A percentile compares a stretch with the other conserved stretches of the same genome.
These are phyloP conservation scores for Penstemon davidsonii DNA, from an alignment of 257 asterid species.

Conservation along the genomic window DNA sequence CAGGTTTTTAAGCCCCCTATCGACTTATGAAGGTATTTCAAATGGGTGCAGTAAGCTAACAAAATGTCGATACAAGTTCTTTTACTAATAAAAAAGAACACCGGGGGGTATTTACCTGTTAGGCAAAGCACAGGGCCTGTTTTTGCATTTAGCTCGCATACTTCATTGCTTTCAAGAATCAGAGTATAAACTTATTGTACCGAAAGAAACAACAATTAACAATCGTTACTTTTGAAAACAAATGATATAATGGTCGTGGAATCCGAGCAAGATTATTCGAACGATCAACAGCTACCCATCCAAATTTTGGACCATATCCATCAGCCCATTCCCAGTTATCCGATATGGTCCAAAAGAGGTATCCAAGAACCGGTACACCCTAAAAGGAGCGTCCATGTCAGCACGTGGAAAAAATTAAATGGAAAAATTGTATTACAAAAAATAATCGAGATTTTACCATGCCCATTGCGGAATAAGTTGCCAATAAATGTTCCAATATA, in stretches of 20 bases:
- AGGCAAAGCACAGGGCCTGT: too few species aligned
- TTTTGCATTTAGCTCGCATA: too few species aligned
- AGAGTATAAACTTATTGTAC: conserved; percentile 6
- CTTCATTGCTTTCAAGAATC: conserved; percentile 14
- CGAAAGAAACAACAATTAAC: not conserved
- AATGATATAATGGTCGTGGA: conserved; percentile 79
- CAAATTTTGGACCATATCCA: conserved; percentile 98
- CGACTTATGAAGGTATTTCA: too few species aligned
- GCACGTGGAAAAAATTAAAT: conserved; percentile 1
- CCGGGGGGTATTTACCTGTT: too few species aligned
- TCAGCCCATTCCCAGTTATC: conserved; percentile 99
- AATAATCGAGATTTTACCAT: conserved; percentile 46
- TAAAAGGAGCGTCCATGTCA: conserved; percentile 28
- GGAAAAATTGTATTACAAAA: not conserved
- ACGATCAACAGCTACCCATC: conserved; percentile 89
- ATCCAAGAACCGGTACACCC: conserved; percentile 91
- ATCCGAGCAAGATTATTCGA: conserved; percentile 68
- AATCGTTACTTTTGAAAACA: conserved; percentile 62
- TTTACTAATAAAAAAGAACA: too few species aligned
- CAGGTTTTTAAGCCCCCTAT: too few species aligned
- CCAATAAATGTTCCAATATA: conserved; percentile 85
- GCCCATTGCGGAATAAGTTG: conserved; percentile 78
- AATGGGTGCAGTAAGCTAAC: too few species aligned
- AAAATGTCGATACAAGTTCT: too few species aligned
- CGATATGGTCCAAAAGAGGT: conserved; percentile 95